Evolutionary conservation across 2,329 filamentous ascomycete genomes (phyloP).

Genomic region (Cercospora berteroae): DNA sequence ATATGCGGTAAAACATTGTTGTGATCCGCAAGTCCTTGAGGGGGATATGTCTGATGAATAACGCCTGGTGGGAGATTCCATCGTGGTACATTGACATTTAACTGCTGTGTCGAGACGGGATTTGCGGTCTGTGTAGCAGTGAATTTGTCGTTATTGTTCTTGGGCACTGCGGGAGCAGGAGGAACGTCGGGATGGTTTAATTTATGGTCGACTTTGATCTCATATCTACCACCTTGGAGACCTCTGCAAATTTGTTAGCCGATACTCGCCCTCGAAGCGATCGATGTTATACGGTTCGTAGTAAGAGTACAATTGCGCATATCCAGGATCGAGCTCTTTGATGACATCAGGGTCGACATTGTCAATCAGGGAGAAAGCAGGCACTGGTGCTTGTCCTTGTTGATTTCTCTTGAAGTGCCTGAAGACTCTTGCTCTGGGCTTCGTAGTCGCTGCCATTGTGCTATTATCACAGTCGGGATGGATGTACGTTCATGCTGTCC

Average conservation of each 20-base stretch:
- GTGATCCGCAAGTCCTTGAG: slow-evolving; percentile 7
- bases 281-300: not conserved
- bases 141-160: not conserved
- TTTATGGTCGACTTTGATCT: not conserved
- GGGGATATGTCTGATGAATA: not conserved
- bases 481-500: not conserved
- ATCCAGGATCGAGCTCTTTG: slow-evolving; percentile 2
- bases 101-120: not conserved
- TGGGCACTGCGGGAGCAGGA: not conserved
- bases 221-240: slow-evolving; percentile 7
- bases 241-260: not conserved
- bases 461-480: not conserved
- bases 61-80: not conserved
- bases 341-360: not conserved
- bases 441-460: not conserved
- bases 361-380: not conserved
- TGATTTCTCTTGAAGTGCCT: slow-evolving; percentile 5
- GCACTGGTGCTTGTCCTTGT: not conserved
- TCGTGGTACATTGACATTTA: not conserved
- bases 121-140: not conserved
- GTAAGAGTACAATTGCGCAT: slow-evolving; percentile 4
- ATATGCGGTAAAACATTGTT: slow-evolving; percentile 16
- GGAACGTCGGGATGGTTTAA: not conserved
- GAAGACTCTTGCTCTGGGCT: slow-evolving; percentile 8
- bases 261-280: not conserved